Evolutionary conservation across 192 early-diverging fungal genomes (phyloP), one percentile per base, ranked within the genome.

Genomic region (Rhizophagus sp.): DNA sequence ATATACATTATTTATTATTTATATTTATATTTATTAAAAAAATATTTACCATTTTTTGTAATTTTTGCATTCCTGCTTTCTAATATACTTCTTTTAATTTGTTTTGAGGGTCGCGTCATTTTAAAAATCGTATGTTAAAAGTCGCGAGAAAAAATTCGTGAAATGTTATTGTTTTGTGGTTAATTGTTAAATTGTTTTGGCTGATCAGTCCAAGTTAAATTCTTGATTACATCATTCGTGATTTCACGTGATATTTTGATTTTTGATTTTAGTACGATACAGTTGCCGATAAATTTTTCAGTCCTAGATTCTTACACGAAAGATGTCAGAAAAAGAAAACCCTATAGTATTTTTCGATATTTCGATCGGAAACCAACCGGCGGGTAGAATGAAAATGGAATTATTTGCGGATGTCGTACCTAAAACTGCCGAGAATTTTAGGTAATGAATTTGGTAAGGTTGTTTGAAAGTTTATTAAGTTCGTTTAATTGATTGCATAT

Each of bases 371-470:
- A 87, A 84, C 67, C 81, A 88, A 27, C 85, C 88, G 11, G 85
- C 87, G 13, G 89, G 88, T 41, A 83, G 90, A n/a, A 91, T 91
- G 83, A 91, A 90, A 83, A 92, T 92, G 90, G 92, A 92, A 79
- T 83, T 91, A 33, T 95, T 94, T 82, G 89, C 89, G 2, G 89
- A 93, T 62, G 87, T 88, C 70, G 91, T 91, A 0, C 94, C 93
- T 22, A 91, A 89, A 72, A 95, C 93, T 1, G 93, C 91, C 10
- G 94, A 95, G 81, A 96, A 95, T 84, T 95, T 96, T 82, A 88
- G 92, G 88, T 89, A 83, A 34, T 49, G 52, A 10, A 71, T 36
- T 24, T 34, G 36, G n/a, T 11, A 24, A 67, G n/a, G 13, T 13
- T 9, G 8, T 63, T 10, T 4, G 17, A 70, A 22, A n/a, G 30